Base-by-base conservation (phyloP, 1,139 yeast species). In the Pichia sp. region DNA sequence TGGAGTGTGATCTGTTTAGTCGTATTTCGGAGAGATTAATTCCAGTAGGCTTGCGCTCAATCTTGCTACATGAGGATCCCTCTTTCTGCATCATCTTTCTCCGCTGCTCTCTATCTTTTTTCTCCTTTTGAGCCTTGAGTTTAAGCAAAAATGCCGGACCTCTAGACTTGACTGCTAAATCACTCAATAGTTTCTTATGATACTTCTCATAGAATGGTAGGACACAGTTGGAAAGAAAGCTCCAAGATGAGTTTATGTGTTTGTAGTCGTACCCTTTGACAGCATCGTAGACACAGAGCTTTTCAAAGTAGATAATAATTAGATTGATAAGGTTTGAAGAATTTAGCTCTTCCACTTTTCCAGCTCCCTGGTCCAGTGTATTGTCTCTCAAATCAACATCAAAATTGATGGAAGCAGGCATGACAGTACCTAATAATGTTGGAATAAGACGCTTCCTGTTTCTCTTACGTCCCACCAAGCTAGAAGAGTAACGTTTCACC, bases 261-360 rank as follows among this genome's bases (percentile, higher is more conserved):
- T 39, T 48, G 11, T 51, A 41, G 18, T 50, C 41, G 3, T 47
- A 30, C 3, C 56, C 59, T 14, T 33, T 28, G 4, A 56, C 45
- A 2, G 59, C 59, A 40, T 56, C 61, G 45, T 51, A 48, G 12
- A 55, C 51, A 33, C 58, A 54, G 22, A 56, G 34, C 30, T 47
- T 45, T 35, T 56, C 61, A 28, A 56, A 51, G 9, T 50, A 34
- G 3, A 45, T 40, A 10, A 35, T 38, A n/a, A 53, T 34, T 22
- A 46, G 36, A 9, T 33, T 41, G 22, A 34, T 39, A 8, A 46
- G 14, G 4, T 40, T 27, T 3, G 34, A 29, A 4, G 12, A 14
- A 3, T 40, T 35, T 13, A 33, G 7, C 9, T 29, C 12, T 10
- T 35, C 40, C 11, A 30, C 37, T 7, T 43, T 20, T 9, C 40